Percentiles rank a stretch among this genome's conserved stretches.
Evolutionary conservation across 495 filamentous ascomycete species (phyloP).

Genomic region (Rhypophila decipiens): DNA sequence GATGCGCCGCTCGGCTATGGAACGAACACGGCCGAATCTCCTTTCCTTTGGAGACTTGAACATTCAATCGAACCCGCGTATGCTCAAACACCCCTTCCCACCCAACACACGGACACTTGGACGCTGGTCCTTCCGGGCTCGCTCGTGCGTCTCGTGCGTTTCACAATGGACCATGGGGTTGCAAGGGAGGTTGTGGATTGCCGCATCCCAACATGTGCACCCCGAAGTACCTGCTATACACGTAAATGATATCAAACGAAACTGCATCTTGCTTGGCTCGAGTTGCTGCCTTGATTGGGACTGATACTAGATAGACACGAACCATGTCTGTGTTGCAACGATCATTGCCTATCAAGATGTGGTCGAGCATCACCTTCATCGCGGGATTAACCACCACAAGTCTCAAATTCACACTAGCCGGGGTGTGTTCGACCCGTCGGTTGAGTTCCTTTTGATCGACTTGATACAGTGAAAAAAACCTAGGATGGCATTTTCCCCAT

Average conservation of each 20-base stretch:
- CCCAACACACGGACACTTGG: background rate
- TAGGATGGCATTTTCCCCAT: too few relatives aligned
- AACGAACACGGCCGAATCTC: too few relatives aligned
- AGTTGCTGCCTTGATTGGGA: background rate
- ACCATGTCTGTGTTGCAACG: background rate
- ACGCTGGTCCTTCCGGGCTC: background rate
- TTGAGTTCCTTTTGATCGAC: too few relatives aligned
- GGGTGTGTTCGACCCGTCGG: too few relatives aligned
- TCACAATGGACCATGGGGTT: background rate
- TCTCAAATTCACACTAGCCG: too few relatives aligned
- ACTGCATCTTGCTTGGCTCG: background rate
- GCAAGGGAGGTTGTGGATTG: too few relatives aligned
- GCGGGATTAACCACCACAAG: too few relatives aligned
- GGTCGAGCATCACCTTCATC: too few relatives aligned
- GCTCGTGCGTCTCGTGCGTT: background rate
- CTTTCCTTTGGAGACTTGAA: background rate
- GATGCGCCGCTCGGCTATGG: too few relatives aligned
- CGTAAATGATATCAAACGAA: background rate
- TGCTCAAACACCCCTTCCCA: constrained; percentile 8
- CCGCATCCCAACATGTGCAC: too few relatives aligned
- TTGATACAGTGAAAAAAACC: too few relatives aligned
- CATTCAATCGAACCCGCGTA: too few relatives aligned
- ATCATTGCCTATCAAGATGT: background rate
- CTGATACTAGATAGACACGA: background rate
- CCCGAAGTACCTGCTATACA: background rate